Base-by-base conservation (phyloP, 805 yeast species). In the Zygosaccharomyces kombuchaensis region DNA sequence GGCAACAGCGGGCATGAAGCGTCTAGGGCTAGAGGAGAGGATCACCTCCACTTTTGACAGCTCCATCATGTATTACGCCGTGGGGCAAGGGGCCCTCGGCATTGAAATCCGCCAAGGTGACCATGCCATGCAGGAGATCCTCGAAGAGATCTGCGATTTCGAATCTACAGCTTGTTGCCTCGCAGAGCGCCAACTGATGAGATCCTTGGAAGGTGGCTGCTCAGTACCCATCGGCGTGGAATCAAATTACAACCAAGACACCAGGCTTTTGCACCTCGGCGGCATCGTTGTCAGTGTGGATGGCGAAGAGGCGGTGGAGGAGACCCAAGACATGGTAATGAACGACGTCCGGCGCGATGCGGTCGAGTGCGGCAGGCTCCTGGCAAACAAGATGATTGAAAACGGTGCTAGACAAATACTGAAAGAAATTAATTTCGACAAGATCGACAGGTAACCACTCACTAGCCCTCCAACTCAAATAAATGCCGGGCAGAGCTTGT, bases 1-100 rank as follows among this genome's bases (percentile, higher is more conserved):
- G 45, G 99, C 99, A 0, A 83, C 93, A 8, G 98, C 99, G 1
- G 99, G 99, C 2, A 74, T 93, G 47, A 70, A 78, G 17, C 78
- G 99, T 54, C 69, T 84, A 35, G 85, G 82, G 9, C 69, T 90
- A 43, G 80, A 77, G n/a, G 65, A 79, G 54, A 74, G 97, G 64
- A 88, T 93, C 60, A 81, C 96, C 5, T 73, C 77, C 51, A 75
- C 73, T 53, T 73, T 93, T 51, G 79, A 82, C 45, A 74, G 81
- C 4, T 84, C 87, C 27, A 86, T 83, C 45, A 87, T 91, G 96
- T 84, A 81, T 62, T 87, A 91, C 63, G 96, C 99, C 1, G 96
- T 93, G 37, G 99, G 99, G n/a, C 99, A 93, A 70, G 99, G 99
- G 52, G 98, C 98, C 0, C 68, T 93, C 36, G 99, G 98, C 14